A percentile compares a stretch with the other conserved stretches of the same genome.
phyloP scores from a whole-genome alignment of 208 protist species.

The Acanthamoeba polyphaga region DNA sequence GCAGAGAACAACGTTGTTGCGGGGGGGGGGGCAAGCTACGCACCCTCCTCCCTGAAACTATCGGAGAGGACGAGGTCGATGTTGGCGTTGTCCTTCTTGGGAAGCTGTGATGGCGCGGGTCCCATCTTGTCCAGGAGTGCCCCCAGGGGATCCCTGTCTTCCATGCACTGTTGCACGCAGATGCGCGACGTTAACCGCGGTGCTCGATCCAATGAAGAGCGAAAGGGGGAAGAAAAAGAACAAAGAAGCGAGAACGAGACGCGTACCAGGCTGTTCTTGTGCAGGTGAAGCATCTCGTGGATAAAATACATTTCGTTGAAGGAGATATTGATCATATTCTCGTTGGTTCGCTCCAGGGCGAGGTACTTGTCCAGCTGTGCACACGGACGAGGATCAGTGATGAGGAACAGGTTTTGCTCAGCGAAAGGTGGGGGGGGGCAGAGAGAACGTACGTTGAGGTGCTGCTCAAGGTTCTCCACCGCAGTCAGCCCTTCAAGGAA shows the following conservation, averaged over 20 bases:
- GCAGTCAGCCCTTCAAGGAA: constrained; percentile 84
- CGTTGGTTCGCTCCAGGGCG: constrained; percentile 68
- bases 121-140: constrained; percentile 79
- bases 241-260: neutral
- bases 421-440: neutral
- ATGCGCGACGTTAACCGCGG: neutral
- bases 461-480: constrained; percentile 85
- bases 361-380: constrained; percentile 82
- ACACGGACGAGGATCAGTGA: neutral
- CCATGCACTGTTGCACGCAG: neutral
- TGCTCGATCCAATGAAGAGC: neutral
- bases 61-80: constrained; percentile 81
- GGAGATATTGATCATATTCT: constrained; percentile 84
- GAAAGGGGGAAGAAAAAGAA: neutral
- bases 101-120: constrained; percentile 80
- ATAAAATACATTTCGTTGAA: constrained; percentile 89
- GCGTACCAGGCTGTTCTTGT: constrained; percentile 75
- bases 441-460: constrained; percentile 71
- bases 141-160: constrained; percentile 70
- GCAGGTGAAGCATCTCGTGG: constrained; percentile 83
- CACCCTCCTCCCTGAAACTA: constrained; percentile 70
- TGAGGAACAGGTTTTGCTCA: neutral
- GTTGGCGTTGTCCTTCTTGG: constrained; percentile 81
- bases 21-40: too few relatives aligned
- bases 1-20: neutral